Conservation (phyloP, 208 protist species). For the Zelonia costaricensis region DNA sequence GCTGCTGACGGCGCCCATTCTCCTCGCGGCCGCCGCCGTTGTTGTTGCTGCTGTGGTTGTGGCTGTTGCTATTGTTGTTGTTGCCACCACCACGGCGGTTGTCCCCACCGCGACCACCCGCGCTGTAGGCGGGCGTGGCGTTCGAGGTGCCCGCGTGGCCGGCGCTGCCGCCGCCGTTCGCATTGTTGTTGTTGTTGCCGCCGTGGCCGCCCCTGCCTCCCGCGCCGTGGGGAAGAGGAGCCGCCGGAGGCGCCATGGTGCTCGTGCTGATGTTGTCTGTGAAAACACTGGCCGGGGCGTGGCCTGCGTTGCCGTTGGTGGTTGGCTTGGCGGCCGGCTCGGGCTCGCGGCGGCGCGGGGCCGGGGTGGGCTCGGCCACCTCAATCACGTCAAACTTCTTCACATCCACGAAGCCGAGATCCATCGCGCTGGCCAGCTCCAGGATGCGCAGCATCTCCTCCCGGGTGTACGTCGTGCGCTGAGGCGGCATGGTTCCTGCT, state of each 20-base stretch:
- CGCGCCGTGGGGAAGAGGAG: neutral
- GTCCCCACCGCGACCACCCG: slow-evolving; percentile 9
- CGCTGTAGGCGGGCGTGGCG: slow-evolving; percentile 4
- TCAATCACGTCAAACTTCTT: slow-evolving; percentile 79
- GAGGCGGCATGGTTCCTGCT: slow-evolving; percentile 14
- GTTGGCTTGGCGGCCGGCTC: slow-evolving; percentile 24
- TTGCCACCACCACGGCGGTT: slow-evolving; percentile 13
- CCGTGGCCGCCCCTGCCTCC: neutral
- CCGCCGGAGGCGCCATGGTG: neutral
- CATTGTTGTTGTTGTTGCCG: slow-evolving; percentile 14
- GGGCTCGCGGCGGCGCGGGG: slow-evolving; percentile 28
- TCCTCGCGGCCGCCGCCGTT: neutral
- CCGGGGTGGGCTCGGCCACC: slow-evolving; percentile 30
- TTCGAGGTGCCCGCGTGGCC: slow-evolving; percentile 11
- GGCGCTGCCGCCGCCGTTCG: slow-evolving; percentile 13
- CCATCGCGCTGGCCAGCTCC: slow-evolving; percentile 23
- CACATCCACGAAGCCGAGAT: slow-evolving; percentile 34
- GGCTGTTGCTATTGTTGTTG: slow-evolving; percentile 6
- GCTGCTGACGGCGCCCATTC: too few species aligned
- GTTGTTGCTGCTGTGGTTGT: slow-evolving; percentile 6
- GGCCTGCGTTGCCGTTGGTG: too few species aligned
- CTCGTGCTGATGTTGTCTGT: slow-evolving; percentile 8
- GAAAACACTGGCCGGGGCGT: slow-evolving; percentile 2
- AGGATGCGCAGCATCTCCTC: slow-evolving; percentile 61
- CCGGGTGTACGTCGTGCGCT: slow-evolving; percentile 52